Percentiles rank a stretch among this genome's conserved stretches.
phyloP scores from a whole-genome alignment of 2,329 filamentous ascomycete genomes.

The Penicillium sp. region DNA sequence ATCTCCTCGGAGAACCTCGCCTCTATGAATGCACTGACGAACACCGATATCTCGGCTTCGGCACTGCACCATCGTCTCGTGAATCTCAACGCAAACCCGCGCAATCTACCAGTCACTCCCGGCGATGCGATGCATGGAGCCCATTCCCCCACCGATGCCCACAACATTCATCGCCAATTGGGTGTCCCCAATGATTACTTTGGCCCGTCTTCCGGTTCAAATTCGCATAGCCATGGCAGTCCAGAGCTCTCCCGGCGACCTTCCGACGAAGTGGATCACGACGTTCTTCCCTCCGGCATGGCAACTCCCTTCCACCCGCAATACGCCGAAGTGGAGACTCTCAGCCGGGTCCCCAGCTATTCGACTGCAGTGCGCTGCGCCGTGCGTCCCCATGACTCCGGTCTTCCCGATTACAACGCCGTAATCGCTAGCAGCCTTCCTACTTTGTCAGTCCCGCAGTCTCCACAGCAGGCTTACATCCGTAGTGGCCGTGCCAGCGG shows the following conservation, averaged over 20 bases:
- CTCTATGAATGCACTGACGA: constrained; percentile 53
- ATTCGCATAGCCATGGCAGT: constrained; percentile 34
- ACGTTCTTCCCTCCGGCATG: constrained; percentile 46
- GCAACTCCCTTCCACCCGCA: constrained; percentile 44
- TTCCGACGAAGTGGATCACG: constrained; percentile 50
- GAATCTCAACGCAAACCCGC: constrained; percentile 47
- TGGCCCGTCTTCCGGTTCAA: constrained; percentile 31
- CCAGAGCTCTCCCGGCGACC: constrained; percentile 45
- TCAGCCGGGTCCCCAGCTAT: constrained; percentile 76
- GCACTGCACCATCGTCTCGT: constrained; percentile 68
- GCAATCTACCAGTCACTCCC: constrained; percentile 21
- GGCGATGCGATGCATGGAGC: constrained; percentile 19
- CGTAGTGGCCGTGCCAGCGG: constrained; percentile 37
- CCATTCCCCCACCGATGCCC: constrained; percentile 21
- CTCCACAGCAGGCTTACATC: constrained; percentile 42
- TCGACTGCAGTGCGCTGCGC: constrained; percentile 69
- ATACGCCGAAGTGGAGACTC: constrained; percentile 59
- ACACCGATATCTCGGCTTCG: constrained; percentile 59
- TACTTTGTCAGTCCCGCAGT: constrained; percentile 31
- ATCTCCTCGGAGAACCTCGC: constrained; percentile 80
- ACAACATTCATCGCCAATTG: constrained; percentile 27
- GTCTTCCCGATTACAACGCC: constrained; percentile 66
- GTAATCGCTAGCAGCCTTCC: constrained; percentile 42
- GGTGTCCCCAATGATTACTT: constrained; percentile 35
- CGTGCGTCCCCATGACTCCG: constrained; percentile 53